Conservation (phyloP, 2,329 filamentous ascomycete species). For the Drechmeria coniospora region DNA sequence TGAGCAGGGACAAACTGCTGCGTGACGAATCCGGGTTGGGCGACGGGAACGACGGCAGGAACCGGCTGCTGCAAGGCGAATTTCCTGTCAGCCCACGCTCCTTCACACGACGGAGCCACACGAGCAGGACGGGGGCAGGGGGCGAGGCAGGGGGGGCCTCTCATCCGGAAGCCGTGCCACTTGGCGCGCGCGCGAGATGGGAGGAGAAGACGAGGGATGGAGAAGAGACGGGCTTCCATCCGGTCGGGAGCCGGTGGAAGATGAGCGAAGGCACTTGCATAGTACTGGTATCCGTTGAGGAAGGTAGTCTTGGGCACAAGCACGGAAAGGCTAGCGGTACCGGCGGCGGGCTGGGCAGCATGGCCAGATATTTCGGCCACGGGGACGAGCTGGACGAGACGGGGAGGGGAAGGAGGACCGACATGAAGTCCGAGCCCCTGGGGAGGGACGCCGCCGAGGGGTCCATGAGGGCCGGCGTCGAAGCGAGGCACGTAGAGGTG, state of each 20-base stretch:
- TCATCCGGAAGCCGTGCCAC: too few species aligned
- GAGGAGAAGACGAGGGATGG: neutral
- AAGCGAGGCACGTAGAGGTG: conserved; percentile 41
- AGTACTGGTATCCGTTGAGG: conserved; percentile 17
- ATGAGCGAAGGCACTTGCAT: conserved; percentile 21
- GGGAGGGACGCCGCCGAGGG: neutral
- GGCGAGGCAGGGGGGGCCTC: too few species aligned
- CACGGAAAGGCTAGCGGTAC: conserved; percentile 12
- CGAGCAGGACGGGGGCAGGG: neutral
- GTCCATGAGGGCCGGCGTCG: conserved; percentile 17
- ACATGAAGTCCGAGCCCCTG: conserved; percentile 15
- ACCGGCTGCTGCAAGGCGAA: conserved; percentile 14
- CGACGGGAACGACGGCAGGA: conserved; percentile 13
- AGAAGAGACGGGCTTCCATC: too few species aligned
- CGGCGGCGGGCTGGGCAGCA: conserved; percentile 11
- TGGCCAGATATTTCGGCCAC: neutral
- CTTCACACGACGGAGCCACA: neutral
- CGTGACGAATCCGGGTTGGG: conserved; percentile 15
- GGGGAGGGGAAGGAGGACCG: conserved; percentile 9
- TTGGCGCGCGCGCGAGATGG: neutral
- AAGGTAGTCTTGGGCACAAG: conserved; percentile 18
- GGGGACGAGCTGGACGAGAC: neutral
- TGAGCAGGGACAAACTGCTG: conserved; percentile 18
- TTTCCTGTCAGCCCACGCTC: conserved; percentile 4
- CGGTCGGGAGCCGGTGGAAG: too few species aligned